Percentiles rank a stretch among this genome's conserved stretches.
Evolutionary conservation across 2,329 filamentous ascomycete genomes (phyloP).

Genomic region (Myriosclerotinia scirpicola): DNA sequence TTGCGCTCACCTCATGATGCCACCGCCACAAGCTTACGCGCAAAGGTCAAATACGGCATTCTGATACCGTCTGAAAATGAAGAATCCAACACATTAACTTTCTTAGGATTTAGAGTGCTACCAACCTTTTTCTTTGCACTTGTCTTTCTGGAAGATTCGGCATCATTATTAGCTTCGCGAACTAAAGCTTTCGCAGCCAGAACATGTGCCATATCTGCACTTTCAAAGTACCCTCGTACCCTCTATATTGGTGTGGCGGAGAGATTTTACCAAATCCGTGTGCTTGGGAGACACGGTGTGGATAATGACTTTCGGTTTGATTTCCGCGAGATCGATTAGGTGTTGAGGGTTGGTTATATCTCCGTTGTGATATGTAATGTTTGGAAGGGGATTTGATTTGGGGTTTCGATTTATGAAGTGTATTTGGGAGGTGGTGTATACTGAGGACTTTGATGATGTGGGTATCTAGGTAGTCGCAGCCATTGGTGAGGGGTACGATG

Average conservation of each 20-base stretch:
- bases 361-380: neutral
- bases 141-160: neutral
- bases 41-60: conserved; percentile 38
- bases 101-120: neutral
- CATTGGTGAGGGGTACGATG: neutral
- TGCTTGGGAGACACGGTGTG: conserved; percentile 40
- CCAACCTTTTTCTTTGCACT: neutral
- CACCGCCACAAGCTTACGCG: neutral
- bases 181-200: conserved; percentile 43
- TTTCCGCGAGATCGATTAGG: neutral
- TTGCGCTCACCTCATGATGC: neutral
- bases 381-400: neutral
- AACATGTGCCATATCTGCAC: conserved; percentile 48
- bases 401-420: conserved; percentile 1
- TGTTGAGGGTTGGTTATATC: neutral
- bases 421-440: neutral
- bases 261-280: conserved; percentile 31
- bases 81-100: conserved; percentile 36
- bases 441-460: neutral
- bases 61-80: conserved; percentile 41
- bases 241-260: conserved; percentile 39
- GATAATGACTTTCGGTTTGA: neutral
- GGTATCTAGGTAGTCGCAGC: neutral
- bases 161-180: neutral
- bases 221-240: conserved; percentile 35